phyloP scores from a whole-genome alignment of 2,329 filamentous ascomycete species.

The Ophiostoma ips region DNA sequence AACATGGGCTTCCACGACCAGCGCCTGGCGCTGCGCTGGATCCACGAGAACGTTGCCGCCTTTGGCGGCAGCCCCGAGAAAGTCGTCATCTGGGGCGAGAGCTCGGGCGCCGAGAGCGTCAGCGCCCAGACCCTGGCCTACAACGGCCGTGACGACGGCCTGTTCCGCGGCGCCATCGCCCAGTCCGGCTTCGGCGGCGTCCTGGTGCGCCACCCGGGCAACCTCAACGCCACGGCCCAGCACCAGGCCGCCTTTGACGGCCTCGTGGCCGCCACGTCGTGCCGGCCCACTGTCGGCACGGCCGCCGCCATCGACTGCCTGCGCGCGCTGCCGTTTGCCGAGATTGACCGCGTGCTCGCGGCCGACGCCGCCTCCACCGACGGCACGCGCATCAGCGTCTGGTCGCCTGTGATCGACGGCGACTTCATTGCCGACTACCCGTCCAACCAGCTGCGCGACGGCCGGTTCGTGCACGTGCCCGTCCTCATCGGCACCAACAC shows the following conservation, averaged over 20 bases:
- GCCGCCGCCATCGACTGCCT: slow-evolving; percentile 17
- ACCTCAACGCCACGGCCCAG: slow-evolving; percentile 22
- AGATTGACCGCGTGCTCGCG: slow-evolving; percentile 14
- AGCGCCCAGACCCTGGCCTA: slow-evolving; percentile 33
- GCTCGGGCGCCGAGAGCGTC: slow-evolving; percentile 36
- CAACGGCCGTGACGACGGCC: slow-evolving; percentile 27
- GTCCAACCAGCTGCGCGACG: slow-evolving; percentile 36
- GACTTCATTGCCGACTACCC: slow-evolving; percentile 31
- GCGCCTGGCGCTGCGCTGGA: slow-evolving; percentile 33
- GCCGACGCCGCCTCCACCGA: neutral
- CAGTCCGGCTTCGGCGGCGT: slow-evolving; percentile 10
- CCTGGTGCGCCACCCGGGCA: slow-evolving; percentile 17
- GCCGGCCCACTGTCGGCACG: neutral
- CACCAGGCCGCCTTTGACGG: slow-evolving; percentile 14
- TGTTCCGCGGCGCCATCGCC: slow-evolving; percentile 39
- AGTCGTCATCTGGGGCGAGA: slow-evolving; percentile 41
- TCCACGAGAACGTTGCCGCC: slow-evolving; percentile 34
- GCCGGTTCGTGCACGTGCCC: slow-evolving; percentile 48
- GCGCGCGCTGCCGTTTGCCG: slow-evolving; percentile 19
- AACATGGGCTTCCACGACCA: slow-evolving; percentile 40
- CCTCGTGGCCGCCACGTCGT: slow-evolving; percentile 5
- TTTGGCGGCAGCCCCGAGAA: slow-evolving; percentile 34
- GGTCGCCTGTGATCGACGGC: slow-evolving; percentile 22
- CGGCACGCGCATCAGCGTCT: slow-evolving; percentile 13
- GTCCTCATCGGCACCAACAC: slow-evolving; percentile 48